phyloP scores from a whole-genome alignment of 306 rosid species.

The Vicia villosa region DNA sequence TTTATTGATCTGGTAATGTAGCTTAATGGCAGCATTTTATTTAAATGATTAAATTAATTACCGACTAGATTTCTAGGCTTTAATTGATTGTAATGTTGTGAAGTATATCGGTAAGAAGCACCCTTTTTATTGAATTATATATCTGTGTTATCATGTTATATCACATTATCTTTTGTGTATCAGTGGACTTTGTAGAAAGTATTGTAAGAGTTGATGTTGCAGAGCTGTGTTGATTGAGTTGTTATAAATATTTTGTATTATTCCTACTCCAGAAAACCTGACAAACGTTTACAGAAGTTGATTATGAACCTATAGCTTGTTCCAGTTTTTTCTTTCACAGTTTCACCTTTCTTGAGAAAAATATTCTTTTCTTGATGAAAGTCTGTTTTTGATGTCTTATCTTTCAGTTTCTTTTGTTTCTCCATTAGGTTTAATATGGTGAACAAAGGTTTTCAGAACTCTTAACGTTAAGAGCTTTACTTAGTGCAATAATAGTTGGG shows the following conservation, averaged over 20 bases:
- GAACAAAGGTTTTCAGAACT: too few relatives aligned
- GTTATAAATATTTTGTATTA: not conserved
- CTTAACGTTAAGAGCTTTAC: too few relatives aligned
- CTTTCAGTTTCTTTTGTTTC: too few relatives aligned
- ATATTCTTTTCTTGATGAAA: not conserved
- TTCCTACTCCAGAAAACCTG: not conserved
- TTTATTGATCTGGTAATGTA: not conserved
- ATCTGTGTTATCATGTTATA: not conserved
- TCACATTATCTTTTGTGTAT: not conserved
- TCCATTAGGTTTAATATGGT: too few relatives aligned
- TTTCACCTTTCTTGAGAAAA: not conserved
- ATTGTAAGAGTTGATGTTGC: not conserved
- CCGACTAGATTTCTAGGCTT: conserved; percentile 11
- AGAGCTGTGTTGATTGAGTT: not conserved
- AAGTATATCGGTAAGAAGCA: not conserved
- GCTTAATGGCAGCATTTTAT: not conserved
- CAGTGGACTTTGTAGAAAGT: not conserved
- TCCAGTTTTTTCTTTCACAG: not conserved
- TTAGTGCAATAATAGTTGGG: too few relatives aligned
- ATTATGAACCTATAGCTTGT: not conserved
- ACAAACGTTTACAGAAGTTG: too few relatives aligned
- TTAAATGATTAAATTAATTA: conserved; percentile 6
- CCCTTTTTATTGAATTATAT: not conserved
- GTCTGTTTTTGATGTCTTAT: too few relatives aligned
- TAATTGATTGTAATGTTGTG: not conserved